These are phyloP conservation scores for Seminavis robusta DNA, from an alignment of 108 stramenopile species.

Conservation along the genomic window DNA sequence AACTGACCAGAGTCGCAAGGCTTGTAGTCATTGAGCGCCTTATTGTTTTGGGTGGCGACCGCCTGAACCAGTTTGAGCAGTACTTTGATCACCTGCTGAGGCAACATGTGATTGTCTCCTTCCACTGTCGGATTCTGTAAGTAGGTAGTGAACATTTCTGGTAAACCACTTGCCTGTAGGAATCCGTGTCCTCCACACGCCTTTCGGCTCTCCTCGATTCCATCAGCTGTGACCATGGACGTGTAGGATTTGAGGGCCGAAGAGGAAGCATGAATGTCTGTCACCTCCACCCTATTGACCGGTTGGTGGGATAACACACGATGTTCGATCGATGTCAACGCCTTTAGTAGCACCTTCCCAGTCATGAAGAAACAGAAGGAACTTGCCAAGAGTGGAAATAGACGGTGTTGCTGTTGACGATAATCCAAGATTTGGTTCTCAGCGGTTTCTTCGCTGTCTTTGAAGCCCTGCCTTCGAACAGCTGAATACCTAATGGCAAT, in stretches of 20 bases:
- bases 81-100: slow-evolving; percentile 86
- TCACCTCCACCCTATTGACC: slow-evolving; percentile 67
- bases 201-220: slow-evolving; percentile 94
- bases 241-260: slow-evolving; percentile 92
- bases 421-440: slow-evolving; percentile 92
- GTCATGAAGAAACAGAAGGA: slow-evolving; percentile 92
- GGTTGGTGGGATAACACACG: slow-evolving; percentile 40
- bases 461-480: slow-evolving; percentile 89
- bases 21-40: slow-evolving; percentile 22
- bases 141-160: slow-evolving; percentile 88
- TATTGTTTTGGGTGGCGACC: not conserved
- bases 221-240: slow-evolving; percentile 88
- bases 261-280: slow-evolving; percentile 88
- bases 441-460: slow-evolving; percentile 18
- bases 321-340: slow-evolving; percentile 70
- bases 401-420: slow-evolving; percentile 92
- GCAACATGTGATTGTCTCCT: slow-evolving; percentile 92
- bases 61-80: slow-evolving; percentile 77
- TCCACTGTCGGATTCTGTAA: slow-evolving; percentile 92
- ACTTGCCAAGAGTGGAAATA: slow-evolving; percentile 85
- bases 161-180: slow-evolving; percentile 84
- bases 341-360: slow-evolving; percentile 58
- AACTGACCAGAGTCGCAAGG: slow-evolving; percentile 40
- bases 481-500: slow-evolving; percentile 90
- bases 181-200: slow-evolving; percentile 96